These are phyloP conservation scores for Eucommia ulmoides DNA, from an alignment of 257 asterid genomes.

Conservation along the genomic window DNA sequence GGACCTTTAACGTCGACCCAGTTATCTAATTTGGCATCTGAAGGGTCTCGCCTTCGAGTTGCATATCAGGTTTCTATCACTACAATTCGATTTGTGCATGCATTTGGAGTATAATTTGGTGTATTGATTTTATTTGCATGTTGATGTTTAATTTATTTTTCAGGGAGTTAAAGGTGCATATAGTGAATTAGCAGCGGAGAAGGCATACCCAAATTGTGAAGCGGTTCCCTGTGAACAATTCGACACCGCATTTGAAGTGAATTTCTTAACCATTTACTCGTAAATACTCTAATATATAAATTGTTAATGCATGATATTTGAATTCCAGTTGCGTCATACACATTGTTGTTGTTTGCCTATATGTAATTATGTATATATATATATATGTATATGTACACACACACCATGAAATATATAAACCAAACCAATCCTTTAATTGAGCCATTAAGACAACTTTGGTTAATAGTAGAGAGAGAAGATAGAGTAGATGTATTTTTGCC, in stretches of 20 bases:
- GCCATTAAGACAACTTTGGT: too few relatives aligned
- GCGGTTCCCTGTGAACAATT: constrained; percentile 97
- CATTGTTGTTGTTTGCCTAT: too few relatives aligned
- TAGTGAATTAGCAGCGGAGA: constrained; percentile 93
- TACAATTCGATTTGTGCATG: neutral
- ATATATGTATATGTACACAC: too few relatives aligned
- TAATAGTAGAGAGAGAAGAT: too few relatives aligned
- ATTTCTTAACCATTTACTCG: too few relatives aligned
- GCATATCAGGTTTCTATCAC: constrained; percentile 73
- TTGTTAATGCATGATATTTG: too few relatives aligned
- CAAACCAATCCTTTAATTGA: too few relatives aligned
- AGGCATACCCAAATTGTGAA: constrained; percentile 97
- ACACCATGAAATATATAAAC: too few relatives aligned
- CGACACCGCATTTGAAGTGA: constrained; percentile 87
- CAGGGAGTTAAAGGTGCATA: constrained; percentile 94
- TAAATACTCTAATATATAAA: too few relatives aligned
- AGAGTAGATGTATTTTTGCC: too few relatives aligned
- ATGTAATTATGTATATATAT: too few relatives aligned
- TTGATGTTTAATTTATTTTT: constrained; percentile 6
- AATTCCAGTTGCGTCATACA: too few relatives aligned
- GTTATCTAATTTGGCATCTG: constrained; percentile 50
- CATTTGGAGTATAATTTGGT: neutral
- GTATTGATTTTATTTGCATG: neutral
- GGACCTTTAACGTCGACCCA: constrained; percentile 87
- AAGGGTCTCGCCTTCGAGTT: constrained; percentile 87